Conservation (phyloP, 139 green algal genomes). For the Closterium sp. region DNA sequence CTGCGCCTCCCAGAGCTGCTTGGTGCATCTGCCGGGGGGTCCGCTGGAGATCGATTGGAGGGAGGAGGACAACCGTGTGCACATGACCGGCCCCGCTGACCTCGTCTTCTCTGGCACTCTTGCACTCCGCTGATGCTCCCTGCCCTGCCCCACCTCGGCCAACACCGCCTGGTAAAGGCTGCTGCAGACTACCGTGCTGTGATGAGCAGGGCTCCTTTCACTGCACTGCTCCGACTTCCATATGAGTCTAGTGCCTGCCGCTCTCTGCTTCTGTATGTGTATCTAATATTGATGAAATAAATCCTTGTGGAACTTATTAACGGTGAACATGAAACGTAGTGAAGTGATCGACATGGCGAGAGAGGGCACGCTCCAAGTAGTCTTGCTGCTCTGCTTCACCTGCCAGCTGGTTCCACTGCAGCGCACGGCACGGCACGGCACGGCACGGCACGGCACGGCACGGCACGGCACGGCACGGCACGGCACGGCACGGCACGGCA, state of each 20-base stretch:
- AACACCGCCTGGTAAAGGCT: too few relatives aligned
- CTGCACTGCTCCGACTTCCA: neutral
- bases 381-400: neutral
- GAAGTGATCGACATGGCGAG: neutral
- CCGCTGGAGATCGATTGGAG: conserved; percentile 95
- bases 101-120: conserved; percentile 73
- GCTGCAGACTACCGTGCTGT: too few relatives aligned
- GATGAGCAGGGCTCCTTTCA: too few relatives aligned
- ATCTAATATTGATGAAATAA: neutral
- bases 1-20: conserved; percentile 54
- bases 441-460: too few relatives aligned
- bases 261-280: neutral
- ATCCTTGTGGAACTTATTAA: neutral
- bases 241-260: neutral
- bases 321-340: neutral
- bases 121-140: neutral
- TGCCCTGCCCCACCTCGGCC: too few relatives aligned
- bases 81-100: conserved; percentile 96
- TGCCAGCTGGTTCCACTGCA: neutral
- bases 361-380: neutral
- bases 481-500: too few relatives aligned
- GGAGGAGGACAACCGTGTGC: conserved; percentile 84
- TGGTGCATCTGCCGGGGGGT: conserved; percentile 91
- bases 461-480: too few relatives aligned
- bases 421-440: neutral